Evolutionary conservation across 140 eudicot species (phyloP).

Genomic region (Oenanthe javanica): DNA sequence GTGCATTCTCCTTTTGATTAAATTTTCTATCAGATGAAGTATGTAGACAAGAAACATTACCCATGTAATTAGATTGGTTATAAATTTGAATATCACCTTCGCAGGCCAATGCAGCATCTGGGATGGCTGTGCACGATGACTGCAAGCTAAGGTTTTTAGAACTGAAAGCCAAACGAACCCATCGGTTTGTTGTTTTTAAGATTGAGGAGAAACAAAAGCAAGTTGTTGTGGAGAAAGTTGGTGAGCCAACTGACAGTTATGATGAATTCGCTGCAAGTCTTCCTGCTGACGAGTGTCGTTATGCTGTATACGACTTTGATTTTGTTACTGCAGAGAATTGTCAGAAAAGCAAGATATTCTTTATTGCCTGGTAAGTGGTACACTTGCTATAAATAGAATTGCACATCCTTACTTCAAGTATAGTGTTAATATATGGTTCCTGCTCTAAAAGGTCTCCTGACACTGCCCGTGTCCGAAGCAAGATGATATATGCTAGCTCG

Average conservation of each 20-base stretch:
- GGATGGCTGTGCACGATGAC: constrained; percentile 19
- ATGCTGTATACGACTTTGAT: constrained; percentile 16
- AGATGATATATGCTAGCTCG: constrained; percentile 18
- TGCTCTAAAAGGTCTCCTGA: constrained; percentile 12
- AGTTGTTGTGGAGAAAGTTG: constrained; percentile 16
- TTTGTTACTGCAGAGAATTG: constrained; percentile 15
- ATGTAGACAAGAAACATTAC: background rate
- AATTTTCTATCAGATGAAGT: background rate
- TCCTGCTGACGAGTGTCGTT: constrained; percentile 16
- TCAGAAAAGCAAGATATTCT: constrained; percentile 16
- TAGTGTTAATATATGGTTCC: background rate
- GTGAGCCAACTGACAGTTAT: constrained; percentile 11
- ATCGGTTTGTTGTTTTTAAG: constrained; percentile 11
- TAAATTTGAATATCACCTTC: background rate
- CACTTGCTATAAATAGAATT: background rate
- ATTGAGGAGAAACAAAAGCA: constrained; percentile 20
- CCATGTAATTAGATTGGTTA: background rate
- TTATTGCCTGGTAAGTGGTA: constrained; percentile 9
- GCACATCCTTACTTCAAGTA: too few species aligned
- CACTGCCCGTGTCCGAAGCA: constrained; percentile 14
- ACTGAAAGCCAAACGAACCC: constrained; percentile 13
- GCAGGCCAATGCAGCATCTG: constrained; percentile 19
- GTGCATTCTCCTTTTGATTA: background rate
- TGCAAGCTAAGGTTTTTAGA: constrained; percentile 16
- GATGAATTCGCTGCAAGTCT: constrained; percentile 14